phyloP scores from a whole-genome alignment of 805 yeast species.

The Sugiyamaella americana region DNA sequence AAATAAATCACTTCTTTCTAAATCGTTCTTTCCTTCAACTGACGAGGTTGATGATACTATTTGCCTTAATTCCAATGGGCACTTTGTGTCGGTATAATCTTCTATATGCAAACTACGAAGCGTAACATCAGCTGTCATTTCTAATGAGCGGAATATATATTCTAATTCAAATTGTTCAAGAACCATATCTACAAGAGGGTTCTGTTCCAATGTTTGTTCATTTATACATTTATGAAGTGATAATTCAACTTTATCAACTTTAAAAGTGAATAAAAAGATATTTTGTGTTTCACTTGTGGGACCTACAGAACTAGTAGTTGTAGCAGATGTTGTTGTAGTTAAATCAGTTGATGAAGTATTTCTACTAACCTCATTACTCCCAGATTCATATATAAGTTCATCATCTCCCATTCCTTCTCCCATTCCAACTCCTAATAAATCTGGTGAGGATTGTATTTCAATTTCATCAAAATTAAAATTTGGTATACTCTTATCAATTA shows the following conservation, averaged over 20 bases:
- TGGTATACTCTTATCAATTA: conserved; percentile 68
- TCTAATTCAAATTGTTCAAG: conserved; percentile 58
- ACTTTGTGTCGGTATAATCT: conserved; percentile 64
- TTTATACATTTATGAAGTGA: conserved; percentile 64
- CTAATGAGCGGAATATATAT: conserved; percentile 53
- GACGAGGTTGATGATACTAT: conserved; percentile 46
- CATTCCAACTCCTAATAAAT: conserved; percentile 1
- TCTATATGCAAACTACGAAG: conserved; percentile 63
- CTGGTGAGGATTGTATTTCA: not conserved
- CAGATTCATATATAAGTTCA: not conserved
- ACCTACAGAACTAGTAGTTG: conserved; percentile 1
- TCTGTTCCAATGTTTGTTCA: conserved; percentile 53
- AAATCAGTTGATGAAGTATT: not conserved
- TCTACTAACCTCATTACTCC: not conserved
- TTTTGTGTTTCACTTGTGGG: conserved; percentile 41
- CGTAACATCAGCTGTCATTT: conserved; percentile 58
- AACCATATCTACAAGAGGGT: conserved; percentile 62
- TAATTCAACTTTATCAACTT: conserved; percentile 56
- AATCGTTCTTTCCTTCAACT: conserved; percentile 30
- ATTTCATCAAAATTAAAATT: conserved; percentile 31
- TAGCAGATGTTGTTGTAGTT: not conserved
- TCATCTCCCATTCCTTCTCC: conserved; percentile 1
- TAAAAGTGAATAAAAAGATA: conserved; percentile 64
- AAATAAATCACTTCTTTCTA: conserved; percentile 44
- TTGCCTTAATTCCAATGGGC: conserved; percentile 57